Evolutionary conservation across 257 asterid species (phyloP).

Genomic region (Solanum habrochaites): DNA sequence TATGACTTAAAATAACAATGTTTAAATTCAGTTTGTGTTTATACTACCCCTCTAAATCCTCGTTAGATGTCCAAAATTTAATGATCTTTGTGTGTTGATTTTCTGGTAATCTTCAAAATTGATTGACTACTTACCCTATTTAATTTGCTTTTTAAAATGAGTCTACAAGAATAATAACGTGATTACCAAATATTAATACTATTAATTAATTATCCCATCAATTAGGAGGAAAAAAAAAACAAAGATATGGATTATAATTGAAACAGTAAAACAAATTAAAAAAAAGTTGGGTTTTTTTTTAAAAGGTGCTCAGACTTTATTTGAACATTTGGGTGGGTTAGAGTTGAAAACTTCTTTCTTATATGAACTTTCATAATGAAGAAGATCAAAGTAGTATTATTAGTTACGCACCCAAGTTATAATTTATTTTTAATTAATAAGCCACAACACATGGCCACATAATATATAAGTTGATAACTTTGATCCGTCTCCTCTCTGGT

Average conservation of each 20-base stretch:
- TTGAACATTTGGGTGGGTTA: not conserved
- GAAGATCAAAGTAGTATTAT: not conserved
- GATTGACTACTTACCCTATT: not conserved
- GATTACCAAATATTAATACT: not conserved
- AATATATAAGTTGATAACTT: not conserved
- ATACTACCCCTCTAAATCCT: not conserved
- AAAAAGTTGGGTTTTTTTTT: not conserved
- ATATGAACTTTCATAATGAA: not conserved
- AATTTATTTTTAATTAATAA: not conserved
- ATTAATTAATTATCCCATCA: not conserved
- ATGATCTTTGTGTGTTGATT: not conserved
- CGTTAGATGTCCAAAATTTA: not conserved
- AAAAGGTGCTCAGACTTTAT: not conserved
- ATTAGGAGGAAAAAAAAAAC: not conserved
- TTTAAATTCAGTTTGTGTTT: not conserved
- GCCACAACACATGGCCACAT: not conserved
- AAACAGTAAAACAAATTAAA: not conserved
- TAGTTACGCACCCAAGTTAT: not conserved
- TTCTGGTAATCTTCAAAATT: not conserved
- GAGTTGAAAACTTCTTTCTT: not conserved
- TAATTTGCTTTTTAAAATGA: too few species aligned
- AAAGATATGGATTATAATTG: not conserved
- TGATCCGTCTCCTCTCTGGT: fast-evolving
- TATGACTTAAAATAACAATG: not conserved
- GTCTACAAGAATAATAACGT: not conserved